A percentile compares a stretch with the other conserved stretches of the same genome.
Conservation (phyloP, 345 rosid species). For the Eutrema heterophyllum region DNA sequence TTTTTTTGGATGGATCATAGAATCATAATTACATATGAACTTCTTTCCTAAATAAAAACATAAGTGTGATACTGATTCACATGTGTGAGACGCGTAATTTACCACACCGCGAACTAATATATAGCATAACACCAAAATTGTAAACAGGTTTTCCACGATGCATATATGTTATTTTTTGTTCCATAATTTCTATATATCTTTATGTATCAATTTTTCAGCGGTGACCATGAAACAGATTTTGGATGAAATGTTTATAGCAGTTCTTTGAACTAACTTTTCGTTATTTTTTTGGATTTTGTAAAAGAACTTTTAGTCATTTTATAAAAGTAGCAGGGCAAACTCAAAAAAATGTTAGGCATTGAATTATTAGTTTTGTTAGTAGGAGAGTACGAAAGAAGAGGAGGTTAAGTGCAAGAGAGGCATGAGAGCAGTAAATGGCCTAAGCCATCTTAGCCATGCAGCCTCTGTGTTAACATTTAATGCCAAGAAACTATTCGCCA, state of each 20-base stretch:
- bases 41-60: neutral
- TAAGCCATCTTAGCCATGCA: conserved; percentile 35
- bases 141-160: neutral
- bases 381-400: conserved; percentile 15
- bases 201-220: neutral
- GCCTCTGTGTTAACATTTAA: conserved; percentile 32
- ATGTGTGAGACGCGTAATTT: neutral
- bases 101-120: neutral
- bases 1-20: neutral
- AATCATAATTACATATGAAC: neutral
- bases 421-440: conserved; percentile 35
- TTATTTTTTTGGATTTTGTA: no score
- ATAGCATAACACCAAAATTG: neutral
- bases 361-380: conserved; percentile 4
- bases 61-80: neutral
- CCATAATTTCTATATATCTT: neutral
- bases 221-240: neutral
- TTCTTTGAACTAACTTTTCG: neutral
- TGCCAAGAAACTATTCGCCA: conserved; percentile 25
- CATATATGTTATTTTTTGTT: neutral
- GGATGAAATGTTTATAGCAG: neutral
- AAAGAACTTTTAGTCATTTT: neutral
- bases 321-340: neutral
- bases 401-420: conserved; percentile 37
- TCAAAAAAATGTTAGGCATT: conserved; percentile 18